Evolutionary conservation across 2,329 filamentous ascomycete species (phyloP).

Genomic region (Didymella sp.): DNA sequence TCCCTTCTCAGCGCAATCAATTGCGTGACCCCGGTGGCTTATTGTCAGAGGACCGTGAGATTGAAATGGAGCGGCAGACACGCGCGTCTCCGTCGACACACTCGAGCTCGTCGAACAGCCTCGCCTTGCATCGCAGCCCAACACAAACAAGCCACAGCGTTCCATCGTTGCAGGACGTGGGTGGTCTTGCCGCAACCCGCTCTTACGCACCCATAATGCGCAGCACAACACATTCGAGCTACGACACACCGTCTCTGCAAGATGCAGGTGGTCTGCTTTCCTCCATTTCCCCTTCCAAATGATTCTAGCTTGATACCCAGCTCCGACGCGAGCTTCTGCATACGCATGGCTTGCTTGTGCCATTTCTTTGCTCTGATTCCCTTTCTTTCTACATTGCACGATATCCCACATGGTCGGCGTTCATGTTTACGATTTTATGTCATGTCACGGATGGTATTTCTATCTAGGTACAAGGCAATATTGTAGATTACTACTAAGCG

Average conservation of each 20-base stretch:
- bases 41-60: constrained; percentile 35
- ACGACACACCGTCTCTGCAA: constrained; percentile 38
- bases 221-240: constrained; percentile 32
- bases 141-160: constrained; percentile 35
- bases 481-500: constrained; percentile 10
- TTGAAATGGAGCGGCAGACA: constrained; percentile 24
- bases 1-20: constrained; percentile 32
- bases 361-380: constrained; percentile 11
- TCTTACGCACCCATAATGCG: constrained; percentile 24
- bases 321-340: constrained; percentile 27
- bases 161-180: constrained; percentile 41
- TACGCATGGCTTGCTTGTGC: constrained; percentile 31
- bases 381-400: constrained; percentile 17
- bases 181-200: constrained; percentile 34
- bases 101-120: constrained; percentile 25
- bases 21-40: constrained; percentile 38
- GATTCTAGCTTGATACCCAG: constrained; percentile 45
- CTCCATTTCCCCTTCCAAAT: constrained; percentile 22
- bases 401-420: constrained; percentile 34
- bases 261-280: constrained; percentile 46
- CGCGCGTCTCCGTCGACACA: constrained; percentile 22
- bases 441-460: constrained; percentile 7
- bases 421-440: constrained; percentile 26
- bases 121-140: constrained; percentile 28
- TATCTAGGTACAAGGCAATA: neutral